Base-by-base conservation (phyloP, 805 yeast genomes). In the Candida methanosorbosa region DNA sequence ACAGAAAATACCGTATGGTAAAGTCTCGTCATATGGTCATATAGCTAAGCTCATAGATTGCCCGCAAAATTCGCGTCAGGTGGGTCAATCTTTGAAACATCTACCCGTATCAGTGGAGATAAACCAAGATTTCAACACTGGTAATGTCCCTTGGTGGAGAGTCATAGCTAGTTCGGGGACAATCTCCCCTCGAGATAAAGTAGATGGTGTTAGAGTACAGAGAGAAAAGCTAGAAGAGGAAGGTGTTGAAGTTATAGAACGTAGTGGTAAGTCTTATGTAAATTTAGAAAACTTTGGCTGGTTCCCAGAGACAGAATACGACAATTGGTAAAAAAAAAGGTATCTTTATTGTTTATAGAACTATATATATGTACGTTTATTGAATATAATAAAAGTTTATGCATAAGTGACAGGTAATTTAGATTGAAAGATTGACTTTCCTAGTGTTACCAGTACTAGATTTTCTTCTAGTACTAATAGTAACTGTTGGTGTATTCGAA, bases 131-230 rank as follows among this genome's bases (percentile, higher is more conserved):
- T 56, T 56, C 42, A 55, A 58, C 35, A 33, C 47, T 9, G 53
- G 44, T 2, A 59, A 58, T 9, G 68, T 81, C 12, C 90, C 90
- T 4, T 83, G 94, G 94, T 82, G 90, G 90, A 57, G 94, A 24
- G 82, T 83, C 2, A 61, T 83, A 9, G 67, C 70, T 18, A 63
- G 81, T n/a, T 56, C 70, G 14, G 92, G 92, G 0, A 61, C 56
- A 15, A 75, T 82, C 2, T 71, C 86, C 4, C 68, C 70, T 3
- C 50, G 82, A 29, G 71, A 50, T 9, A 56, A 49, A 24, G 50
- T 62, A 0, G 52, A 53, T 18, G 68, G 70, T 2, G 73, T 70
- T 34, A 42, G 48, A 11, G 43, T 49, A 17, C 90, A 81, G 49
- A 63, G 66, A 9, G 54, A 58, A 6, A 43, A 48, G 32, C 55